Evolutionary conservation across 306 rosid genomes (phyloP).

Genomic region (Gynostemma pentaphyllum): DNA sequence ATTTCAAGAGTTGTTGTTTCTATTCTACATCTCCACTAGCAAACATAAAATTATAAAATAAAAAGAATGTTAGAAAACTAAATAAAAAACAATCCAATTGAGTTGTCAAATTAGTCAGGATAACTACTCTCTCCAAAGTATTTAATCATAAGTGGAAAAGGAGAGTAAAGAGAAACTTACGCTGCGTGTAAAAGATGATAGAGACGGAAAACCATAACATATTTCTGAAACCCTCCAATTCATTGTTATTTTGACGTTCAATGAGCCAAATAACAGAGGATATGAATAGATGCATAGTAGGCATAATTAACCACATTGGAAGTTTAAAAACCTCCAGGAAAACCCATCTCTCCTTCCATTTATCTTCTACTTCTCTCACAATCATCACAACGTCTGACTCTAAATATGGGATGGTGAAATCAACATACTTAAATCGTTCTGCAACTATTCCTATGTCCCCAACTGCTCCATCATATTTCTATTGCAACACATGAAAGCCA

Average conservation of each 20-base stretch:
- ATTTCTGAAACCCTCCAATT: slow-evolving; percentile 27
- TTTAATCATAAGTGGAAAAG: neutral
- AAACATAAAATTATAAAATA: too few relatives aligned
- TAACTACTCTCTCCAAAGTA: too few relatives aligned
- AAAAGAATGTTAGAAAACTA: too few relatives aligned
- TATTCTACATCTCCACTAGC: too few relatives aligned
- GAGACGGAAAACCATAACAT: slow-evolving; percentile 50
- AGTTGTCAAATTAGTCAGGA: too few relatives aligned
- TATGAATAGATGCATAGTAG: slow-evolving; percentile 27
- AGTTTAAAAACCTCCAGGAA: slow-evolving; percentile 27
- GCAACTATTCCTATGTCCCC: slow-evolving; percentile 41
- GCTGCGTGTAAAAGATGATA: slow-evolving; percentile 26
- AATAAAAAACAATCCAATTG: too few relatives aligned
- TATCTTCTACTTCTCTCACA: slow-evolving; percentile 17
- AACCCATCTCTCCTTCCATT: slow-evolving; percentile 22
- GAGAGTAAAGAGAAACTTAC: slow-evolving; percentile 25
- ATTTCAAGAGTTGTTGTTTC: too few relatives aligned
- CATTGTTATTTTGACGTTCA: slow-evolving; percentile 27
- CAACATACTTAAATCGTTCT: slow-evolving; percentile 22
- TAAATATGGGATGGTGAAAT: slow-evolving; percentile 35
- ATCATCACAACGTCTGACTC: slow-evolving; percentile 38
- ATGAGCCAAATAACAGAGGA: slow-evolving; percentile 41
- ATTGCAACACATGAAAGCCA: neutral
- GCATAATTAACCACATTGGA: slow-evolving; percentile 32
- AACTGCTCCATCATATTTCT: slow-evolving; percentile 44